Evolutionary conservation across 345 rosid species (phyloP), one percentile per base, ranked within the genome.

Genomic region (Barbarea vulgaris): DNA sequence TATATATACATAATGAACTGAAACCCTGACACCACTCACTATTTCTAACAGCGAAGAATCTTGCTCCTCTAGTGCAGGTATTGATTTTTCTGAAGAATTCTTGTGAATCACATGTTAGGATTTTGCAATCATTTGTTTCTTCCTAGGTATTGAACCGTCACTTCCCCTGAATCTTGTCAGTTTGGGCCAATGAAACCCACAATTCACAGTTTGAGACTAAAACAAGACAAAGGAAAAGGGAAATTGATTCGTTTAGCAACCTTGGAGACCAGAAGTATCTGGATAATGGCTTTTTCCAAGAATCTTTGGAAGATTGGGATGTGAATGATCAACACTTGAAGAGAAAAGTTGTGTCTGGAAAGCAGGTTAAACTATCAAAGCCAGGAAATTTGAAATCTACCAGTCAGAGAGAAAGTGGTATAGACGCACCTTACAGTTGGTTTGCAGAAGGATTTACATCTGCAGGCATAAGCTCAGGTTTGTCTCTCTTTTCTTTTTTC

Each of bases 21-120:
- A 5, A 66, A 63, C 48, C 76, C 80, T 75, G 63, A 60, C 55
- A 74, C 37, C 44, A 60, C 54, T 62, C 19, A 64, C 36, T 73
- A 67, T 76, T 63, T 74, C 69, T 83, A 59, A 83, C 90, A 90
- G 97, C 70, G 96, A 88, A 75, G 96, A 90, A 80, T 93, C 98
- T 27, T 83, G 90, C 94, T 87, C 91, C 10, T 90, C 96, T 73
- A 83, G 84, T 60, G 93, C 96, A 88, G 96, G 98, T 93, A 72
- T 64, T 68, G 28, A 62, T 27, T 27, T 72, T 72, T 59, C 47
- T 54, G 66, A 57, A 41, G 21, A 60, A 21, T 15, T 56, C 58
- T 21, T 53, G 33, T 64, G 64, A 65, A 47, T 65, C 44, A 72
- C 14, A 57, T 37, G 33, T 64, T 37, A 41, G 19, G 37, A 67